Evolutionary conservation across 768 basidiomycete species (phyloP).

Genomic region (Termitomyces sp.): DNA sequence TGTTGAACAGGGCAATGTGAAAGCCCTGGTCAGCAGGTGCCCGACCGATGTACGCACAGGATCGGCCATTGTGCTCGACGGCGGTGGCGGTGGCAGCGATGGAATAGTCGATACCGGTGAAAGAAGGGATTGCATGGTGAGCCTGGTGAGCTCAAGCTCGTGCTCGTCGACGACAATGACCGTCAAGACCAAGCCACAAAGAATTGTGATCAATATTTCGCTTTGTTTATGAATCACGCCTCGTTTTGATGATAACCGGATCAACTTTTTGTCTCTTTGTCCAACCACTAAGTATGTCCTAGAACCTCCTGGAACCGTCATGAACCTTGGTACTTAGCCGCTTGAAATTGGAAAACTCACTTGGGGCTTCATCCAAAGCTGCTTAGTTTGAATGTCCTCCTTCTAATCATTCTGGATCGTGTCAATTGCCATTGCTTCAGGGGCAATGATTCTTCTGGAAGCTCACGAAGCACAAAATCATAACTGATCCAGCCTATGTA

Average conservation of each 20-base stretch:
- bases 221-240: conserved; percentile 13
- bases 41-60: conserved; percentile 60
- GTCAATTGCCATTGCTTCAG: too few relatives aligned
- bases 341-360: too few relatives aligned
- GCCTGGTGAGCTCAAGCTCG: conserved; percentile 19
- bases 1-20: conserved; percentile 73
- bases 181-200: conserved; percentile 15
- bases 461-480: background rate
- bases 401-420: too few relatives aligned
- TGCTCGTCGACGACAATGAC: conserved; percentile 15
- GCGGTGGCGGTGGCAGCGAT: conserved; percentile 7
- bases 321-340: too few relatives aligned
- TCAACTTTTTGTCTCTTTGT: background rate
- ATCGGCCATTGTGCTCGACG: conserved; percentile 30
- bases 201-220: conserved; percentile 10
- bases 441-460: too few relatives aligned
- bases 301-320: too few relatives aligned
- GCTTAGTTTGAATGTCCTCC: too few relatives aligned
- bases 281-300: too few relatives aligned
- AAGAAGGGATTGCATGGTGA: conserved; percentile 24
- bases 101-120: conserved; percentile 17
- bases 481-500: background rate
- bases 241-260: conserved; percentile 3
- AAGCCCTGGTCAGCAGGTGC: conserved; percentile 64
- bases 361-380: too few relatives aligned